Conservation (phyloP, 1,139 yeast genomes). For the Pichia sp. region DNA sequence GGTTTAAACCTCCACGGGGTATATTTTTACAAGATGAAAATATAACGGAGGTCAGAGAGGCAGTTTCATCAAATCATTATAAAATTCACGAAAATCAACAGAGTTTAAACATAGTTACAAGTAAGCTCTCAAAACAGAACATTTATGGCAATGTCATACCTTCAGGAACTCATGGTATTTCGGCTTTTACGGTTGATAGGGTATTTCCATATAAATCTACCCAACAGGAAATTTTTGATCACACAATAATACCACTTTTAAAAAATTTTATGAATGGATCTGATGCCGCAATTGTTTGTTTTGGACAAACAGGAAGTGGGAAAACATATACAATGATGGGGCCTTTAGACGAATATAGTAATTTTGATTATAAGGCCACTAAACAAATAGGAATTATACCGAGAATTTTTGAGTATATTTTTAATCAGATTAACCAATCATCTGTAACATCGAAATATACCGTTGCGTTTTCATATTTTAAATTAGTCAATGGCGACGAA, state of each 20-base stretch:
- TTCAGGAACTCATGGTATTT: too few species aligned
- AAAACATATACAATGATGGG: slow-evolving; percentile 89
- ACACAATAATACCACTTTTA: slow-evolving; percentile 51
- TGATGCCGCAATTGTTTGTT: slow-evolving; percentile 79
- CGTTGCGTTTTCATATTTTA: slow-evolving; percentile 71
- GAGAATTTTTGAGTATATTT: slow-evolving; percentile 48
- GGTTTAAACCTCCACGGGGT: too few species aligned
- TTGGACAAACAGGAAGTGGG: slow-evolving; percentile 89
- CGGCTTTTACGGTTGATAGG: slow-evolving; percentile 57
- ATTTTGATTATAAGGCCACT: slow-evolving; percentile 38
- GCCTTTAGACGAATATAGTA: slow-evolving; percentile 5
- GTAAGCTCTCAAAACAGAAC: too few species aligned
- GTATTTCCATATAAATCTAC: slow-evolving; percentile 47
- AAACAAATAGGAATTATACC: slow-evolving; percentile 59
- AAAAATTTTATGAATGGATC: slow-evolving; percentile 73
- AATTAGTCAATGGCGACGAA: slow-evolving; percentile 75
- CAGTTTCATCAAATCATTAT: too few species aligned
- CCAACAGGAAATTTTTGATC: slow-evolving; percentile 60
- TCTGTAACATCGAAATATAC: slow-evolving; percentile 49
- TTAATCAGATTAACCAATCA: slow-evolving; percentile 53
- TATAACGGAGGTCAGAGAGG: too few species aligned
- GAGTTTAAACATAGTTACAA: too few species aligned
- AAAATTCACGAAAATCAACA: too few species aligned
- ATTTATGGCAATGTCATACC: too few species aligned
- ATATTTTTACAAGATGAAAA: too few species aligned